Evolutionary conservation across 106 monocot species (phyloP), one percentile per base, ranked within the genome.

Genomic region (Allium fistulosum): DNA sequence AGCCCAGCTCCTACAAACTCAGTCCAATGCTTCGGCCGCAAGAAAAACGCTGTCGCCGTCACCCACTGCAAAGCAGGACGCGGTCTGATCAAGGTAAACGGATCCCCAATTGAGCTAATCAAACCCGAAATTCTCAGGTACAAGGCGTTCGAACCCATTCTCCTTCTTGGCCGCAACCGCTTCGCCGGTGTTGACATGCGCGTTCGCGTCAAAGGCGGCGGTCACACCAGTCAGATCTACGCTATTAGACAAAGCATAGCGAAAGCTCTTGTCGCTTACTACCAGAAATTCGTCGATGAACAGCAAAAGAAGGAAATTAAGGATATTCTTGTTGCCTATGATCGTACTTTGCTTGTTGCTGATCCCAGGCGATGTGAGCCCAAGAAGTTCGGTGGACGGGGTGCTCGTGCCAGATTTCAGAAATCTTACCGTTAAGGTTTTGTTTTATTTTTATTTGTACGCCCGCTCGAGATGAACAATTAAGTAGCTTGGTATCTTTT

Each of bases 201-300:
- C 56, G 66, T 74, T 57, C 55, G 65, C 16, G 65, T 74, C 12
- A 26, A 37, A 2, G 56, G 73, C 7, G 65, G 65, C 46, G 73
- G 73, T 13, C 14, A 74, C 37, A 74, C 65, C 12, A 57, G 57
- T 17, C 65, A 74, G 65, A 74, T 74, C 57, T 74, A 65, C 47
- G 73, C 57, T 49, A 74, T 74, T 7, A 46, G 65, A 7, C 73
- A 65, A 46, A 65, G 63, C 63, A 72, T 72, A 28, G 72, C 72
- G 45, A 72, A 72, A 53, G 72, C 72, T n/a, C 72, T 72, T 11
- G 72, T 72, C n/a, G 72, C 62, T 0, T 72, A 62, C 27, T 63
- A 72, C 63, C 72, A 72, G 72, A 72, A 72, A 53, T 72, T 52
- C 62, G 62, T 72, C 15, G 72, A 72, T 46, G 72, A 72, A 51